Conservation (phyloP, 2,329 filamentous ascomycete genomes). For the Colletotrichum sp. region DNA sequence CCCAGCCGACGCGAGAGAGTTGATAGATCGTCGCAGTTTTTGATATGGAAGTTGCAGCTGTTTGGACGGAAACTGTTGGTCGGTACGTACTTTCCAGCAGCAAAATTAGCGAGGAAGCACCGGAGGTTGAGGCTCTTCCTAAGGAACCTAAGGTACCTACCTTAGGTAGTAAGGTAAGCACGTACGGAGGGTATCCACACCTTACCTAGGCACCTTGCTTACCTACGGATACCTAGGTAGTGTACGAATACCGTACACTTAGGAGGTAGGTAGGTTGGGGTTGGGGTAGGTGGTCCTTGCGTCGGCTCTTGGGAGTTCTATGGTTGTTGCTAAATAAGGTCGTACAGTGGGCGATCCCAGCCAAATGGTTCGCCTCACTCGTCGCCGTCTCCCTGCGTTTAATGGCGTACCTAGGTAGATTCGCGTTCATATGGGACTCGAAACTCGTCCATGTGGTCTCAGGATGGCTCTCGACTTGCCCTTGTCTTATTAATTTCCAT, state of each 20-base stretch:
- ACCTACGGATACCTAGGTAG: too few relatives aligned
- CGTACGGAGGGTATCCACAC: too few relatives aligned
- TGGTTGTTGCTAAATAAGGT: not conserved
- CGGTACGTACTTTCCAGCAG: not conserved
- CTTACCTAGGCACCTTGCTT: too few relatives aligned
- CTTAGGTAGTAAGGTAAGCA: too few relatives aligned
- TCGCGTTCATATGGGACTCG: not conserved
- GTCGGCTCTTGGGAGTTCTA: not conserved
- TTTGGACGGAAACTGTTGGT: not conserved
- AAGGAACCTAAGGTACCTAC: not conserved
- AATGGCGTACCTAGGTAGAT: not conserved
- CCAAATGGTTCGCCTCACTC: not conserved
- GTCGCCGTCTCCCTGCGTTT: not conserved
- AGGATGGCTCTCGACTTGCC: not conserved
- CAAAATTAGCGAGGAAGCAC: not conserved
- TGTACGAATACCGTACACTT: too few relatives aligned
- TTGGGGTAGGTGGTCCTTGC: not conserved
- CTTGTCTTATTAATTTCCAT: not conserved
- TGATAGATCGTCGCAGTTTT: not conserved
- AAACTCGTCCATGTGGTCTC: not conserved
- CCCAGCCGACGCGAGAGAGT: not conserved
- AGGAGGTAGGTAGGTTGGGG: not conserved
- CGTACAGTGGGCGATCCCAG: not conserved
- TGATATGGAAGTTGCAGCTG: not conserved
- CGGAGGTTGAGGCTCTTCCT: not conserved